phyloP scores from a whole-genome alignment of 169 alveolate genomes.

The Babesia sp. region DNA sequence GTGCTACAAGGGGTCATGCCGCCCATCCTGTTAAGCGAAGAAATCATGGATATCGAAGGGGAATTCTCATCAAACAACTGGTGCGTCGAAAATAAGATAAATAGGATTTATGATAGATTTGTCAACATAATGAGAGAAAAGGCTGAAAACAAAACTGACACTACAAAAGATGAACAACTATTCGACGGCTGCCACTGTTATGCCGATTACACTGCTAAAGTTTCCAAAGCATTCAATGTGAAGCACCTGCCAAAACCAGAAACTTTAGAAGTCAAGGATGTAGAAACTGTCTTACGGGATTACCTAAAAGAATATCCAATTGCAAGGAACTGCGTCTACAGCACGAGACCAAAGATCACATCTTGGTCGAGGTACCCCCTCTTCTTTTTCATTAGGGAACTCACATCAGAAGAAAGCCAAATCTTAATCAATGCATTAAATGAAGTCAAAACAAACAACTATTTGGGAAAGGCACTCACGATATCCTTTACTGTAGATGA shows the following conservation, averaged over 20 bases:
- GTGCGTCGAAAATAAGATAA: slow-evolving; percentile 23
- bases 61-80: slow-evolving; percentile 41
- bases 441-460: slow-evolving; percentile 4
- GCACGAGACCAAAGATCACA: slow-evolving; percentile 1
- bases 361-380: slow-evolving; percentile 37
- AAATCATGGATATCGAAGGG: slow-evolving; percentile 51
- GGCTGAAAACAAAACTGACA: neutral
- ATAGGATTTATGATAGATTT: slow-evolving; percentile 13
- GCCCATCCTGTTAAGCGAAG: slow-evolving; percentile 44
- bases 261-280: neutral
- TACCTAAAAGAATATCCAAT: slow-evolving; percentile 27
- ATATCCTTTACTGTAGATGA: slow-evolving; percentile 10
- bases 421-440: slow-evolving; percentile 7
- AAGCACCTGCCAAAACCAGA: slow-evolving; percentile 9
- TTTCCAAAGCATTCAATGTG: slow-evolving; percentile 10
- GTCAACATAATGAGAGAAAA: slow-evolving; percentile 6
- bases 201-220: slow-evolving; percentile 4
- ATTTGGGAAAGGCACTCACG: slow-evolving; percentile 4
- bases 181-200: slow-evolving; percentile 22
- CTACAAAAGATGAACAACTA: slow-evolving; percentile 30
- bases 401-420: slow-evolving; percentile 17
- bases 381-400: slow-evolving; percentile 8
- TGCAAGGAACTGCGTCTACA: slow-evolving; percentile 22
- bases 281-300: neutral
- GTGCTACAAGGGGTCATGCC: neutral